phyloP scores from a whole-genome alignment of 2,329 filamentous ascomycete species.

The Leptodontidium sp. region DNA sequence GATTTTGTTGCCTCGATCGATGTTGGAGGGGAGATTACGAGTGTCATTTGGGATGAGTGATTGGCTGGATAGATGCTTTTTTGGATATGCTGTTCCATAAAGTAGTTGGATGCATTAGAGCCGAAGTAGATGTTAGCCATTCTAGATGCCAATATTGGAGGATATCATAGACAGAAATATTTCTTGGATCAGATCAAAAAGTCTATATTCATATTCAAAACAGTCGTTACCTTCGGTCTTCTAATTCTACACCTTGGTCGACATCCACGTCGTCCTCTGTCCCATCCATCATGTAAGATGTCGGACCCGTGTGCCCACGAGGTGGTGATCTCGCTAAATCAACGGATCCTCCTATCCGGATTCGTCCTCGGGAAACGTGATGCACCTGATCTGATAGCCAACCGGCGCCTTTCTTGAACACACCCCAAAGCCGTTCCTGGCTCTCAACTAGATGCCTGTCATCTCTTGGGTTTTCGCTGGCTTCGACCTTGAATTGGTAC shows the following conservation, averaged over 20 bases:
- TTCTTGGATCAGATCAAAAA: constrained; percentile 9
- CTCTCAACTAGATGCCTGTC: constrained; percentile 58
- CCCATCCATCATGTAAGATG: constrained; percentile 57
- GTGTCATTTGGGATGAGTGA: constrained; percentile 45
- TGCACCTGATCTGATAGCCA: constrained; percentile 68
- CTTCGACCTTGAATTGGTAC: constrained; percentile 96
- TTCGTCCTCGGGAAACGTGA: constrained; percentile 62
- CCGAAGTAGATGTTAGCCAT: not conserved
- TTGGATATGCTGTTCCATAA: not conserved
- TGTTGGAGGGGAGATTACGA: constrained; percentile 40
- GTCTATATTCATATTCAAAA: constrained; percentile 15
- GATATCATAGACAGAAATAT: not conserved
- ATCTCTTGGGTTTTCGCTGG: constrained; percentile 76
- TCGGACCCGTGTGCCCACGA: constrained; percentile 44
- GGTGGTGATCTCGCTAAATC: constrained; percentile 48
- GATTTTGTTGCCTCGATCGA: constrained; percentile 40
- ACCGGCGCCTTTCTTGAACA: constrained; percentile 59
- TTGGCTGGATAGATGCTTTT: not conserved
- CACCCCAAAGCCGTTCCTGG: constrained; percentile 72
- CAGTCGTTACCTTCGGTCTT: constrained; percentile 41
- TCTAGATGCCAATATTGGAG: not conserved
- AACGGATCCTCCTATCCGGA: constrained; percentile 54
- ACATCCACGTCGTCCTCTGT: constrained; percentile 58
- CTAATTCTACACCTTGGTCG: constrained; percentile 52
- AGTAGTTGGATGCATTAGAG: not conserved